phyloP scores from a whole-genome alignment of 1,139 yeast genomes.

The Tardiomyces depauwii region DNA sequence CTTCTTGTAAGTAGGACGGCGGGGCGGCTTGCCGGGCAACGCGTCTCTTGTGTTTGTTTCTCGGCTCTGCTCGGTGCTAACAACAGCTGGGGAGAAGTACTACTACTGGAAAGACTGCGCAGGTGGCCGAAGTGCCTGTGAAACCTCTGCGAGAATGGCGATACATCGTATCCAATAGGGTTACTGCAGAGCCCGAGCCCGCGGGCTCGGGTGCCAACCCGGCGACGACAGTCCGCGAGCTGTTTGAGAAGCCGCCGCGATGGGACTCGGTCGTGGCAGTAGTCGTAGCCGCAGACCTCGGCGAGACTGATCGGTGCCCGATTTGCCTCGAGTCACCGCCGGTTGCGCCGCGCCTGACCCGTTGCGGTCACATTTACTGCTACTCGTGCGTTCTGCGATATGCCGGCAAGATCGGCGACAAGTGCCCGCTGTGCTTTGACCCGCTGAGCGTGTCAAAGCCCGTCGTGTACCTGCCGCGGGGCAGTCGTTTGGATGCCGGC shows the following conservation, averaged over 20 bases:
- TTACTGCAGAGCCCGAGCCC: not conserved
- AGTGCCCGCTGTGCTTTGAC: slow-evolving; percentile 1
- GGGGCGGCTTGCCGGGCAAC: too few species aligned
- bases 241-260: not conserved
- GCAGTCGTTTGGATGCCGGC: not conserved
- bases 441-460: not conserved
- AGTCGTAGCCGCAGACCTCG: not conserved
- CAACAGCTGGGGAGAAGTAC: not conserved
- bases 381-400: slow-evolving; percentile 2
- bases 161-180: not conserved
- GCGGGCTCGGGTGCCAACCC: too few species aligned
- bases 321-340: slow-evolving; percentile 4
- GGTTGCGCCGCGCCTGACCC: slow-evolving; percentile 3
- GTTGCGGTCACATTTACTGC: slow-evolving; percentile 4
- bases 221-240: not conserved
- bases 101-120: not conserved
- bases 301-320: slow-evolving; percentile 1
- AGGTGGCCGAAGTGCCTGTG: not conserved
- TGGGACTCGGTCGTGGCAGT: not conserved
- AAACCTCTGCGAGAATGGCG: slow-evolving; percentile 1
- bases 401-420: not conserved
- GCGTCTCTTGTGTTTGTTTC: not conserved
- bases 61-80: not conserved
- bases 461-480: not conserved
- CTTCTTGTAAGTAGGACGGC: not conserved